These are phyloP conservation scores for Neopestalotiopsis sp. DNA, from an alignment of 2,329 filamentous ascomycete genomes.

Conservation along the genomic window DNA sequence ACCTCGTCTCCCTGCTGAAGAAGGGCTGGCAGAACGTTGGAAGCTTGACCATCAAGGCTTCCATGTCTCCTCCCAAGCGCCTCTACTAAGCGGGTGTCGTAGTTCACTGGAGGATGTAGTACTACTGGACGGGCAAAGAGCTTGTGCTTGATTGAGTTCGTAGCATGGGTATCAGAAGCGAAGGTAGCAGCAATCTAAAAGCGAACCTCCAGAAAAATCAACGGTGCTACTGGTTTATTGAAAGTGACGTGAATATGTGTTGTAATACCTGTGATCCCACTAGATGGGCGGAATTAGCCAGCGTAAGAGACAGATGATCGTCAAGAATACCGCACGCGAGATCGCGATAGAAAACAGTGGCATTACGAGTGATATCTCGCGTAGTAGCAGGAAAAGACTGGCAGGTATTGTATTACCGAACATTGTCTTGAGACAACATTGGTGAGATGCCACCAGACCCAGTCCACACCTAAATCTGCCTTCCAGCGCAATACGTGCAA, in stretches of 20 bases:
- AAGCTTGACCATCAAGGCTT: constrained; percentile 99
- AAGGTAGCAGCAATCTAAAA: constrained; percentile 27
- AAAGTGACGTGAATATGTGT: background rate
- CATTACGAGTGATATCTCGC: no score
- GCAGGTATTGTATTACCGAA: no score
- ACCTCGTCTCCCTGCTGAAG: constrained; percentile 98
- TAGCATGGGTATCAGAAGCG: constrained; percentile 24
- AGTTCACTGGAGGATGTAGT: constrained; percentile 32
- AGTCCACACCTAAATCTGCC: no score
- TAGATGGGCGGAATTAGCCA: no score
- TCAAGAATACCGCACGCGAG: no score
- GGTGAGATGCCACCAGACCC: no score
- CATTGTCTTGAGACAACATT: no score
- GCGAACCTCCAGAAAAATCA: constrained; percentile 29
- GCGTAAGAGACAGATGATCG: no score
- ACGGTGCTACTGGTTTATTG: background rate
- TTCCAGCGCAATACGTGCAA: background rate
- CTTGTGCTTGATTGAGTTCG: constrained; percentile 19
- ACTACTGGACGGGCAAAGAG: constrained; percentile 26
- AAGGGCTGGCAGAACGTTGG: constrained; percentile 99
- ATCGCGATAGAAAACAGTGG: no score
- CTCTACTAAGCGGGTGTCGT: constrained; percentile 74
- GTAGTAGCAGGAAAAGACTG: no score
- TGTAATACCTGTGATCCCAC: background rate
- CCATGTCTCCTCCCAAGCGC: constrained; percentile 98